These are phyloP conservation scores for Ophiostoma sp. DNA, from an alignment of 2,329 filamentous ascomycete genomes.

Conservation along the genomic window DNA sequence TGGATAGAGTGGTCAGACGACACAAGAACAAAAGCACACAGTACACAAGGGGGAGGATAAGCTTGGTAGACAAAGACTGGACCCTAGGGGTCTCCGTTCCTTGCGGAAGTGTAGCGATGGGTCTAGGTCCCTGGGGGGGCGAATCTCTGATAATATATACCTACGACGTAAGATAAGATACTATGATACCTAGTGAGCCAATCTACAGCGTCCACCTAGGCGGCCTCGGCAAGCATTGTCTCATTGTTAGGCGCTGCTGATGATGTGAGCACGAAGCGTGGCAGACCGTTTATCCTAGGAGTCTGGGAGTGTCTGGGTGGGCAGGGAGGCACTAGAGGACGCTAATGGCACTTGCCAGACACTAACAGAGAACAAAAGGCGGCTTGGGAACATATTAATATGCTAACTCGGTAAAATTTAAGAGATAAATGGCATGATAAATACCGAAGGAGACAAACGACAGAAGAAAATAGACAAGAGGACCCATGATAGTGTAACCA, in stretches of 20 bases:
- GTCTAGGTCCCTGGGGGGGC: conserved; percentile 10
- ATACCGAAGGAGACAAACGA: background rate
- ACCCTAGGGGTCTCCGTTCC: conserved; percentile 3
- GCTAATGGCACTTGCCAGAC: background rate
- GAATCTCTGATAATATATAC: background rate
- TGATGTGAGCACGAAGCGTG: background rate
- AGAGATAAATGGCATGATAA: background rate
- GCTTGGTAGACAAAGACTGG: background rate
- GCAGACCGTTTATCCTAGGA: conserved; percentile 1
- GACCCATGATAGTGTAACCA: background rate
- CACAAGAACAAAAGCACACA: background rate
- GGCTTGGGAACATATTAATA: background rate
- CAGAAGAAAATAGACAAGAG: background rate
- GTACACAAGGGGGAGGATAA: background rate
- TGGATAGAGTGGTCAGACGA: background rate
- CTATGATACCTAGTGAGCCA: background rate
- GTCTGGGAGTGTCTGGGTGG: background rate
- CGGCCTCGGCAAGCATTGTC: background rate
- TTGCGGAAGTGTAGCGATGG: background rate
- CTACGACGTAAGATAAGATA: background rate
- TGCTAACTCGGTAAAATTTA: background rate
- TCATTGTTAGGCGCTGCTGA: background rate
- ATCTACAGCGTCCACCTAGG: too few species aligned
- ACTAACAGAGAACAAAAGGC: background rate
- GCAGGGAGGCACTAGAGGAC: background rate